A percentile compares a stretch with the other conserved stretches of the same genome.
phyloP scores from a whole-genome alignment of 768 basidiomycete genomes.

The Amanita exitialis region DNA sequence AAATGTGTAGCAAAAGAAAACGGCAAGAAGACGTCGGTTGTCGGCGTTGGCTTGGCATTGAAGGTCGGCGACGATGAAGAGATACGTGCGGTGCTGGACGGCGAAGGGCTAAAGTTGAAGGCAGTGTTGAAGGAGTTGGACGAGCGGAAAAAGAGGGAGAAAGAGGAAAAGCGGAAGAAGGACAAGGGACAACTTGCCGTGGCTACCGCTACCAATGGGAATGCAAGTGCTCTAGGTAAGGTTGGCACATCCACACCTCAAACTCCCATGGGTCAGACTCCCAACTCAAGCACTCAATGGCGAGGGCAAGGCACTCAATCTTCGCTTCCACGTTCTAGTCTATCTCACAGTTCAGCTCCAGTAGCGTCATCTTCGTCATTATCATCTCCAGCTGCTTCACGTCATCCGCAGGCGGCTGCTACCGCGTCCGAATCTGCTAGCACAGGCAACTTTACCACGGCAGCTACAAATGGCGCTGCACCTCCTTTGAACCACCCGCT shows the following conservation, averaged over 20 bases:
- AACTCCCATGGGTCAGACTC: conserved; percentile 9
- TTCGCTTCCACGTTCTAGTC: conserved; percentile 2
- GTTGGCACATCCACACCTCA: conserved; percentile 8
- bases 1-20: conserved; percentile 57
- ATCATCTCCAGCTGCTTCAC: background rate
- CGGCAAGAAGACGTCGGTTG: conserved; percentile 43
- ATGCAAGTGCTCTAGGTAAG: conserved; percentile 8
- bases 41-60: conserved; percentile 20
- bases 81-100: conserved; percentile 73
- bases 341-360: conserved; percentile 3
- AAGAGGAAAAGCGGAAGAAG: conserved; percentile 31
- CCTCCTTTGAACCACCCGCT: conserved; percentile 4
- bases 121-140: conserved; percentile 62
- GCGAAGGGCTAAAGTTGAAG: conserved; percentile 52
- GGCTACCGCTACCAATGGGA: conserved; percentile 6
- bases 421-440: background rate
- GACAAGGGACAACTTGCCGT: conserved; percentile 14
- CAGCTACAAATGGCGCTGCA: background rate
- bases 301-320: conserved; percentile 6
- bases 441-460: background rate
- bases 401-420: conserved; percentile 8
- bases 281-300: conserved; percentile 6
- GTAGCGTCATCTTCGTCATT: conserved; percentile 10
- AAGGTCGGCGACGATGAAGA: conserved; percentile 36
- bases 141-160: conserved; percentile 37